These are phyloP conservation scores for Curvularia eragrostidis DNA, from an alignment of 2,329 filamentous ascomycete species.

Conservation along the genomic window DNA sequence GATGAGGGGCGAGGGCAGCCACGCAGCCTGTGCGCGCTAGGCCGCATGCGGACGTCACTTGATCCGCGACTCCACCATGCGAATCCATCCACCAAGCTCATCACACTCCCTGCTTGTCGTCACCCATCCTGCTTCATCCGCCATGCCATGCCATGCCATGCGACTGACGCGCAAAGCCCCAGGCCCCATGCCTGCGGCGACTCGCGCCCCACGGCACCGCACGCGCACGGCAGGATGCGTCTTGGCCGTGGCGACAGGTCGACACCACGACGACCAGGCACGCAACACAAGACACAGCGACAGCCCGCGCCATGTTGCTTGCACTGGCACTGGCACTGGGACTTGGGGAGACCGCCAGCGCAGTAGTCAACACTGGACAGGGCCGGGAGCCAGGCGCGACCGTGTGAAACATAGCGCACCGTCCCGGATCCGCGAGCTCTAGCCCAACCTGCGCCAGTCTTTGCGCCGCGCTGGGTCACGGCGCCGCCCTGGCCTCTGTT, in stretches of 20 bases:
- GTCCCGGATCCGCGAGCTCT: conserved; percentile 43
- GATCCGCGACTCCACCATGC: conserved; percentile 6
- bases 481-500: conserved; percentile 20
- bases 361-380: conserved; percentile 9
- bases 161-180: background rate
- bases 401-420: conserved; percentile 46
- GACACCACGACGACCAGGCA: background rate
- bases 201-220: background rate
- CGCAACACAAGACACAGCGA: background rate
- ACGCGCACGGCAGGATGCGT: background rate
- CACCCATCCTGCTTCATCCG: background rate
- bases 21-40: conserved; percentile 24
- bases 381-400: conserved; percentile 26
- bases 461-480: conserved; percentile 2
- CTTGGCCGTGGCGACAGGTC: background rate
- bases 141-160: no score
- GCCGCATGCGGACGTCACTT: conserved; percentile 13
- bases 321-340: background rate
- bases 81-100: conserved; percentile 1
- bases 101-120: background rate
- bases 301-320: background rate
- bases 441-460: conserved; percentile 23
- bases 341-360: background rate
- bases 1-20: conserved; percentile 9
- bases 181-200: background rate